A percentile compares a stretch with the other conserved stretches of the same genome.
Conservation (phyloP, 139 green algal species). For the Chlamydomonas applanata region DNA sequence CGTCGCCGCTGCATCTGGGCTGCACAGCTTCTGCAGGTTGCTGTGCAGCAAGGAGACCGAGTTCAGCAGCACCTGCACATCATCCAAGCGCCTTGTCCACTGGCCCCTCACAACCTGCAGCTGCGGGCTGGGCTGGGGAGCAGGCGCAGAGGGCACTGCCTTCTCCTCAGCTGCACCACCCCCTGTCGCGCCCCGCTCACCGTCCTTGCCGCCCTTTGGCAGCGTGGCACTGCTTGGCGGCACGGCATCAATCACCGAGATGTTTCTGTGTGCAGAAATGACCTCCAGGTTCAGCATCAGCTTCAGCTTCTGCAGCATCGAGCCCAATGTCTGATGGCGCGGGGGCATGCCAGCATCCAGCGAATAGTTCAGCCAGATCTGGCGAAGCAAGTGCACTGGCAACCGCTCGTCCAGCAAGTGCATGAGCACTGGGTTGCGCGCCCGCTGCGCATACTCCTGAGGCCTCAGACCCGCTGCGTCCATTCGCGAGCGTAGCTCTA, state of each 20-base stretch:
- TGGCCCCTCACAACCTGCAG: neutral
- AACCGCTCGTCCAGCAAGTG: slow-evolving; percentile 54
- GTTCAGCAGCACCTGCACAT: slow-evolving; percentile 32
- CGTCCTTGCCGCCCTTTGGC: neutral
- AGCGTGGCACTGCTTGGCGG: neutral
- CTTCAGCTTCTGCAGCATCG: slow-evolving; percentile 51
- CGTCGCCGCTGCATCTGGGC: neutral
- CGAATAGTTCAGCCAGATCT: slow-evolving; percentile 45
- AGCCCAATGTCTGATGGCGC: slow-evolving; percentile 35
- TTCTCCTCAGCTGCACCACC: neutral
- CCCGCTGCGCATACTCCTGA: slow-evolving; percentile 37
- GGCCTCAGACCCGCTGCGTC: slow-evolving; percentile 37
- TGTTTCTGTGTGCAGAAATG: slow-evolving; percentile 35
- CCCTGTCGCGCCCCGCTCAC: neutral
- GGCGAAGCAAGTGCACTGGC: slow-evolving; percentile 37
- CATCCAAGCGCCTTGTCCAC: slow-evolving; percentile 20
- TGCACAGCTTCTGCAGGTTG: slow-evolving; percentile 20
- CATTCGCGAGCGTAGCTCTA: slow-evolving; percentile 39
- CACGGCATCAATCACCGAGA: slow-evolving; percentile 5
- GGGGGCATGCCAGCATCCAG: slow-evolving; percentile 34
- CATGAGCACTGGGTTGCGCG: slow-evolving; percentile 44
- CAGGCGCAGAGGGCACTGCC: neutral
- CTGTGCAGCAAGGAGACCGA: slow-evolving; percentile 24
- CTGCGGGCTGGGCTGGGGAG: neutral
- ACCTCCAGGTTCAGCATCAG: slow-evolving; percentile 51